These are phyloP conservation scores for Apophysomyces variabilis DNA, from an alignment of 371 early-diverging fungal genomes.

Conservation along the genomic window DNA sequence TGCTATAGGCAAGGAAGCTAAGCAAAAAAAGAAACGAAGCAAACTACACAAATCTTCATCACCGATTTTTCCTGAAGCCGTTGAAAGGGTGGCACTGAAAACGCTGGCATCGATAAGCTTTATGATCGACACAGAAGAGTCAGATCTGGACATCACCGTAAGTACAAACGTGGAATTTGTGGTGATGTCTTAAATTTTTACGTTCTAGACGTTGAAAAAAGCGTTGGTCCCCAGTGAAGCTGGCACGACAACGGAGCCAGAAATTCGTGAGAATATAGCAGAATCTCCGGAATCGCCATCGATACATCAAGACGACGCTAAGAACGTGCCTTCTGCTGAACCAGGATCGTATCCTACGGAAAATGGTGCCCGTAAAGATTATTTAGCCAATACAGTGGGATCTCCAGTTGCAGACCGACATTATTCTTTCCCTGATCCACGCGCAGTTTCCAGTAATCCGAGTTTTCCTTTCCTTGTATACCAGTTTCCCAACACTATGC, in stretches of 20 bases:
- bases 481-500: conserved; percentile 19
- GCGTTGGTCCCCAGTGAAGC: neutral
- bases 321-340: too few species aligned
- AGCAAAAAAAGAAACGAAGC: neutral
- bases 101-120: conserved; percentile 40
- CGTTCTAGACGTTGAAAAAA: neutral
- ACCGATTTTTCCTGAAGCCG: conserved; percentile 35
- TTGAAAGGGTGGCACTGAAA: conserved; percentile 29
- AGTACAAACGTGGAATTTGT: neutral
- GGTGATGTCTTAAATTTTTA: neutral
- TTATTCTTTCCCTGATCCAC: conserved; percentile 7
- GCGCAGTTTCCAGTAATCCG: conserved; percentile 12
- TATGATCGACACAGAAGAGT: conserved; percentile 29
- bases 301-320: too few species aligned
- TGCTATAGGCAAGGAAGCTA: neutral
- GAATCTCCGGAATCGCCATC: too few species aligned
- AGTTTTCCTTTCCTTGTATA: conserved; percentile 26
- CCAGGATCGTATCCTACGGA: neutral
- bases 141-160: conserved; percentile 15
- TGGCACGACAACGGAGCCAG: neutral
- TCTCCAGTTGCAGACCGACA: neutral
- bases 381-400: neutral
- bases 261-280: neutral
- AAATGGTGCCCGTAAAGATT: neutral
- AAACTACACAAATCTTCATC: conserved; percentile 23